A percentile compares a stretch with the other conserved stretches of the same genome.
Evolutionary conservation across 73 alveolate species (phyloP).

Genomic region (Durusdinium trenchii): DNA sequence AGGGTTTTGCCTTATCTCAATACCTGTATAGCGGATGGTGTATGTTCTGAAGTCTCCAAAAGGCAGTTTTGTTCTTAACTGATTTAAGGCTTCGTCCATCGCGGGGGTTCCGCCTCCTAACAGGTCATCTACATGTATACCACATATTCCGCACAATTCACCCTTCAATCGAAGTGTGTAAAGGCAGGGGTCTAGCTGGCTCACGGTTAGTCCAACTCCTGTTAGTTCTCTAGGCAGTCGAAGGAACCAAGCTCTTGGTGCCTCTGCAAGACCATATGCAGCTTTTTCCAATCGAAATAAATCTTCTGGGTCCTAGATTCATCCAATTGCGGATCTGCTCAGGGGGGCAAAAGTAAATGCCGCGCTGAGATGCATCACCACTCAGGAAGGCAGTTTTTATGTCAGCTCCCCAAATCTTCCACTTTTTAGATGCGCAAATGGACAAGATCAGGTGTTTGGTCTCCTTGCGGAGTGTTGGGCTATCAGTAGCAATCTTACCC

Average conservation of each 20-base stretch:
- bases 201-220: not conserved
- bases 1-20: not conserved
- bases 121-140: constrained; percentile 3
- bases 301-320: not conserved
- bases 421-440: not conserved
- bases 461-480: constrained; percentile 9
- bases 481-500: not conserved
- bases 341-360: not conserved
- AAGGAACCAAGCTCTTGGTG: not conserved
- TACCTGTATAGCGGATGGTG: constrained; percentile 14
- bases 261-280: constrained; percentile 34
- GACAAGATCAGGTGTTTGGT: not conserved
- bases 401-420: constrained; percentile 43
- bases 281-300: constrained; percentile 20
- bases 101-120: not conserved
- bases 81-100: not conserved
- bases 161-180: not conserved
- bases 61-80: not conserved
- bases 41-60: not conserved
- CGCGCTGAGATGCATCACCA: not conserved
- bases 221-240: not conserved
- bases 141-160: not conserved
- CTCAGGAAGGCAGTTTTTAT: too few species aligned
- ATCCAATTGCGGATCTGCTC: not conserved
- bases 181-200: not conserved